phyloP scores from a whole-genome alignment of 208 protist species.

The Zelonia costaricensis region DNA sequence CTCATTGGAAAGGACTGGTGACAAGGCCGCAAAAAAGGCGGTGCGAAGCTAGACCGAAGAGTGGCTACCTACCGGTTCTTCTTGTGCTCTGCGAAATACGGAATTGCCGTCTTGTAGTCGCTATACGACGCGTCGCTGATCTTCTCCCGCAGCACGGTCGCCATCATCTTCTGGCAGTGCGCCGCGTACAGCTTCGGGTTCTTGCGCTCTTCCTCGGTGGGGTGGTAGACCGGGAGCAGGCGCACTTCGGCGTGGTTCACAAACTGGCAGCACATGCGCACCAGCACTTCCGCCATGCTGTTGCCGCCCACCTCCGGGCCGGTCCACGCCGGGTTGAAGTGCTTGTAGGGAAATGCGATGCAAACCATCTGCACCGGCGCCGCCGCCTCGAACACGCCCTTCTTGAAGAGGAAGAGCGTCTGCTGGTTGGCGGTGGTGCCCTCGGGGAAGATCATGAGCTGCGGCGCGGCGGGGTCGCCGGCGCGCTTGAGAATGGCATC shows the following conservation, averaged over 20 bases:
- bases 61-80: conserved; percentile 18
- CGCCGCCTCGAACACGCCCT: conserved; percentile 84
- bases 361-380: conserved; percentile 90
- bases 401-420: conserved; percentile 82
- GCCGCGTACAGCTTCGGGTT: conserved; percentile 73
- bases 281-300: conserved; percentile 54
- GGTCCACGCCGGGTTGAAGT: conserved; percentile 90
- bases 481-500: conserved; percentile 60
- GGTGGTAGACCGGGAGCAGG: conserved; percentile 85
- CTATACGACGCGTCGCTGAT: conserved; percentile 66
- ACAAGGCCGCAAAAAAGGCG: too few relatives aligned
- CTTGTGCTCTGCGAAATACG: conserved; percentile 18
- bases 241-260: conserved; percentile 80
- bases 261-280: conserved; percentile 84
- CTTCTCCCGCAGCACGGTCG: conserved; percentile 52
- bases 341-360: conserved; percentile 77
- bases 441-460: conserved; percentile 90
- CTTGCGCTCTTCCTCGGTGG: conserved; percentile 76
- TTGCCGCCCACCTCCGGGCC: conserved; percentile 73
- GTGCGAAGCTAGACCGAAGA: too few relatives aligned
- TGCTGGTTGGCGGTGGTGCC: conserved; percentile 83
- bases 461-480: conserved; percentile 43
- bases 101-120: conserved; percentile 55
- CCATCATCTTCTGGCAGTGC: conserved; percentile 89
- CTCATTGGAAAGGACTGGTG: too few relatives aligned